Base-by-base conservation (phyloP, 345 rosid genomes). In the Leavenworthia alabamica region DNA sequence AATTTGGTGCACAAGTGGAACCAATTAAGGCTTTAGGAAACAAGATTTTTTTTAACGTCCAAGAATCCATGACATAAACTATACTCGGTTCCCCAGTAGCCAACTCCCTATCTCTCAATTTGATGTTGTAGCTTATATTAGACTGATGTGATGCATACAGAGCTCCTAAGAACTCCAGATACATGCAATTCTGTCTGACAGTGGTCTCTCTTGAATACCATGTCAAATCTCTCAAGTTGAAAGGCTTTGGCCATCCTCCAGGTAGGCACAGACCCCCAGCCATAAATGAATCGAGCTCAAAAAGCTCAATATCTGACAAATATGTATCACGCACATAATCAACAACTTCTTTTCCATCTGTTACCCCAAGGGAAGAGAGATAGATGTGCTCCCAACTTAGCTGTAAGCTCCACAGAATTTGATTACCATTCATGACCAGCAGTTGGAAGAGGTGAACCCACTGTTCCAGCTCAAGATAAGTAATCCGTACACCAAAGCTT, bases 341-440 rank as follows among this genome's bases (percentile, higher is more conserved):
- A 44, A 92, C 66, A 56, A 86, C 74, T 42, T 69, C 75, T 57
- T 64, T 73, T 56, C 91, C 97, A 59, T 72, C 84, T 72, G 73
- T 65, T 75, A 78, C 82, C 19, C 95, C 96, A 24, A 92, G 76
- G 56, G 98, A 81, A 44, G 89, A 89, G 49, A 86, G 77, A 78
- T 89, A 92, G n/a, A 84, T 83, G 68, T 89, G 93, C 68, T 85
- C 93, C 95, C 93, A 92, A 73, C 97, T 86, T 62, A 79, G 75
- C 44, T 82, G 85, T 32, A 92, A 83, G 62, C 98, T 92, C 98
- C 97, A 89, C 26, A 75, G 9, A 46, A 81, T 80, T 64, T 71
- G 82, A 73, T 80, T 83, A 9, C 98, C 97, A 66, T 73, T 85
- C 66, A 60, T 57, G 56, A 86, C 77, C 75, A 92, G 91, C 69